These are phyloP conservation scores for Mortierella sp. DNA, from an alignment of 371 early-diverging fungal genomes.

Conservation along the genomic window DNA sequence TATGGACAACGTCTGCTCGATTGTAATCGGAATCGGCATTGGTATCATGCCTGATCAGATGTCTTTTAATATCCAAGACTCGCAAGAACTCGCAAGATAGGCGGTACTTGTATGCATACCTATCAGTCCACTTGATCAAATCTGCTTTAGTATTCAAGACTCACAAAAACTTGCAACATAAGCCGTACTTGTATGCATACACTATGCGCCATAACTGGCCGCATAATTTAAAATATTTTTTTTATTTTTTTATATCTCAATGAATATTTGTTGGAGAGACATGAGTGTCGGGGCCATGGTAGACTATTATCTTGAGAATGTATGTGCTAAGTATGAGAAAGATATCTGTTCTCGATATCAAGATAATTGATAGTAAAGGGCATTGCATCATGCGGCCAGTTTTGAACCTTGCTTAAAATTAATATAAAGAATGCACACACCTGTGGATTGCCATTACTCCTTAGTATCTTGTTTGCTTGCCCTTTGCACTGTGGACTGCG, in stretches of 20 bases:
- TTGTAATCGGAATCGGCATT: too few species aligned
- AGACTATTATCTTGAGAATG: background rate
- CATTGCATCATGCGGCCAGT: background rate
- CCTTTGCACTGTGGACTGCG: background rate
- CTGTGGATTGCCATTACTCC: background rate
- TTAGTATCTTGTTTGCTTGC: background rate
- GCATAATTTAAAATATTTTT: background rate
- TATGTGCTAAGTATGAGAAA: background rate
- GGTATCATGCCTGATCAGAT: too few species aligned
- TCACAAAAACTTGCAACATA: too few species aligned
- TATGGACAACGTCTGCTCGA: too few species aligned
- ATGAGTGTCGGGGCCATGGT: background rate
- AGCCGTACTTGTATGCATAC: too few species aligned
- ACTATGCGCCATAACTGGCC: too few species aligned
- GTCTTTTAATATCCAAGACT: too few species aligned
- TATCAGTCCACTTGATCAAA: too few species aligned
- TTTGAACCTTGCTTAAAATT: background rate
- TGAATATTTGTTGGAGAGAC: background rate
- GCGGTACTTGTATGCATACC: too few species aligned
- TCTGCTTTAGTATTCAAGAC: too few species aligned
- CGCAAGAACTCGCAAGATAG: too few species aligned
- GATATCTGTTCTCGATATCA: background rate
- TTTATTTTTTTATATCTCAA: background rate
- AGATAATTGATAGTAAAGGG: background rate
- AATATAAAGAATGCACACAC: background rate